Percentiles rank a stretch among this genome's conserved stretches.
These are phyloP conservation scores for Ramicandelaber brevisporus DNA, from an alignment of 192 early-diverging fungal genomes.

Conservation along the genomic window DNA sequence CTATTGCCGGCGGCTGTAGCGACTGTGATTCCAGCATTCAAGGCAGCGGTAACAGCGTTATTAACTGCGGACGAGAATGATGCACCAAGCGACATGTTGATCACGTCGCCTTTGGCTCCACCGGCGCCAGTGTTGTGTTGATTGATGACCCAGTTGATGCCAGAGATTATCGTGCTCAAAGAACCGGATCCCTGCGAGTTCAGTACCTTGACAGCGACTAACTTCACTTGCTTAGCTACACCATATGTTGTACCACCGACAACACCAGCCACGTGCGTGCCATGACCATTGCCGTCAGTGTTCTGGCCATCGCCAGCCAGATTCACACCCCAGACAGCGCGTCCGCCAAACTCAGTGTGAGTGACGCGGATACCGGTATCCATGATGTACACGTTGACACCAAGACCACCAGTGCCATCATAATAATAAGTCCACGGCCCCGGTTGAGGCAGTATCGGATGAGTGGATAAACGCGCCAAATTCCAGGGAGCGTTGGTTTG, in stretches of 20 bases:
- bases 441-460: constrained; percentile 10
- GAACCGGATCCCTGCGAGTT: constrained; percentile 11
- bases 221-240: constrained; percentile 42
- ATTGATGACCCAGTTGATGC: constrained; percentile 10
- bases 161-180: constrained; percentile 13
- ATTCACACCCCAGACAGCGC: constrained; percentile 22
- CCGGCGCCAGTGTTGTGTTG: constrained; percentile 6
- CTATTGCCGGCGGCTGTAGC: constrained; percentile 74
- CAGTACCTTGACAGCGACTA: constrained; percentile 48
- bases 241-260: constrained; percentile 28
- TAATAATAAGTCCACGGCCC: constrained; percentile 20
- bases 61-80: neutral
- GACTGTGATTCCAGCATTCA: constrained; percentile 35
- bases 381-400: constrained; percentile 32
- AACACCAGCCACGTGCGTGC: no score
- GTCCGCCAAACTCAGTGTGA: constrained; percentile 22
- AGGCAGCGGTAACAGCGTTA: constrained; percentile 1
- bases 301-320: constrained; percentile 8
- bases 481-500: constrained; percentile 16
- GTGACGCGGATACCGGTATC: constrained; percentile 28
- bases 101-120: constrained; percentile 5
- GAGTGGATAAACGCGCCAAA: constrained; percentile 19
- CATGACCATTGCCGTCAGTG: no score
- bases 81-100: constrained; percentile 10
- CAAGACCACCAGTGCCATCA: constrained; percentile 26